Conservation (phyloP, 257 asterid species). For the Datura wrightii region DNA sequence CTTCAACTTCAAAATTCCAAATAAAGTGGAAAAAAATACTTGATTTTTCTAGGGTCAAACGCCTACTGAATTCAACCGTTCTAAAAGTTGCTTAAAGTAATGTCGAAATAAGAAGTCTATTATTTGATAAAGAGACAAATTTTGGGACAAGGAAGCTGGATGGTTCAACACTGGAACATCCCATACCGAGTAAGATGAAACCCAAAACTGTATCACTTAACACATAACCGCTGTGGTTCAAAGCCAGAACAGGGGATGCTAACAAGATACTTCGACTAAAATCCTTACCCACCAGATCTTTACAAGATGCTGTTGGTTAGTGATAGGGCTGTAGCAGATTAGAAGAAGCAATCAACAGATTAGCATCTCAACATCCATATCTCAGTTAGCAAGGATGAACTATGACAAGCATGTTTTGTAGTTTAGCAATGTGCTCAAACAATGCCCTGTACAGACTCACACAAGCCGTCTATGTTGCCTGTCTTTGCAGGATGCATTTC, state of each 20-base stretch:
- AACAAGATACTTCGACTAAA: not conserved
- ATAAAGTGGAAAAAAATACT: too few relatives aligned
- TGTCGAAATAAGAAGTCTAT: not conserved
- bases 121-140: not conserved
- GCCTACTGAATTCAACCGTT: not conserved
- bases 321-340: not conserved
- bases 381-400: not conserved
- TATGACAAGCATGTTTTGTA: not conserved
- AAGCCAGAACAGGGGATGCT: not conserved
- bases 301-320: not conserved
- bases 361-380: not conserved
- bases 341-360: not conserved
- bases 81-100: not conserved
- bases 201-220: slow-evolving; percentile 20
- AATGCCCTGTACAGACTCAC: not conserved
- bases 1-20: too few relatives aligned
- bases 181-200: not conserved
- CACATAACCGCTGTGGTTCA: not conserved
- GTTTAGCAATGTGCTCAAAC: not conserved
- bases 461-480: not conserved
- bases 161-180: slow-evolving; percentile 10
- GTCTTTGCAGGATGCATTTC: not conserved
- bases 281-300: not conserved
- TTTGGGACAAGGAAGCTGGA: not conserved
- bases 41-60: too few relatives aligned